Percentiles rank a stretch among this genome's conserved stretches.
phyloP scores from a whole-genome alignment of 352 stramenopile genomes.

The Phytophthora colocasiae region DNA sequence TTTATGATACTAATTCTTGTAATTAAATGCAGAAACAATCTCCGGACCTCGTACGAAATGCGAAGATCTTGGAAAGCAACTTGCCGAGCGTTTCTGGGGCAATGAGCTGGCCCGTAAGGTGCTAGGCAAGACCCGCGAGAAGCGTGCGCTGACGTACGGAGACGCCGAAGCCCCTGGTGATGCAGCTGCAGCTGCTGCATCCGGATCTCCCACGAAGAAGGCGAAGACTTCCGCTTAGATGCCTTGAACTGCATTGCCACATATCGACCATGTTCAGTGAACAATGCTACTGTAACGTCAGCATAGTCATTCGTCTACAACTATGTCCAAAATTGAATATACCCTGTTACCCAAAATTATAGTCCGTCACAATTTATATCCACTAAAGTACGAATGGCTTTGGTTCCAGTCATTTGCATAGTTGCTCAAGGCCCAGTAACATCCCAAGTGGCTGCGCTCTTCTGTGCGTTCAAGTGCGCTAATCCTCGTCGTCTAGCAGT shows the following conservation, averaged over 20 bases:
- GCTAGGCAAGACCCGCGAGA: slow-evolving; percentile 69
- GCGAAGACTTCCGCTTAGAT: slow-evolving; percentile 33
- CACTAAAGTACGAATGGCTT: slow-evolving; percentile 39
- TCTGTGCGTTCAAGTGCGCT: slow-evolving; percentile 2
- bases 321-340: too few relatives aligned
- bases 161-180: slow-evolving; percentile 75
- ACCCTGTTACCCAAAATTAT: slow-evolving; percentile 2
- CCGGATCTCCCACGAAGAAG: slow-evolving; percentile 23
- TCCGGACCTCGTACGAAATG: slow-evolving; percentile 62
- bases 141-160: slow-evolving; percentile 83
- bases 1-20: neutral
- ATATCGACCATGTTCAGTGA: neutral
- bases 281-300: neutral
- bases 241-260: neutral
- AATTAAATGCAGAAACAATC: slow-evolving; percentile 43
- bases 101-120: slow-evolving; percentile 59
- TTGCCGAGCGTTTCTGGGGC: slow-evolving; percentile 68
- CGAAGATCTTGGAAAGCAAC: slow-evolving; percentile 66
- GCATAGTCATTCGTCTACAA: slow-evolving; percentile 13
- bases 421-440: slow-evolving; percentile 7
- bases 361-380: slow-evolving; percentile 10
- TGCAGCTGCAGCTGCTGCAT: slow-evolving; percentile 50
- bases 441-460: slow-evolving; percentile 15
- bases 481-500: slow-evolving; percentile 10
- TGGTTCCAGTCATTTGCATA: slow-evolving; percentile 61